Percentiles rank a stretch among this genome's conserved stretches.
Evolutionary conservation across 306 rosid species (phyloP).

Genomic region (Cucurbita maxima): DNA sequence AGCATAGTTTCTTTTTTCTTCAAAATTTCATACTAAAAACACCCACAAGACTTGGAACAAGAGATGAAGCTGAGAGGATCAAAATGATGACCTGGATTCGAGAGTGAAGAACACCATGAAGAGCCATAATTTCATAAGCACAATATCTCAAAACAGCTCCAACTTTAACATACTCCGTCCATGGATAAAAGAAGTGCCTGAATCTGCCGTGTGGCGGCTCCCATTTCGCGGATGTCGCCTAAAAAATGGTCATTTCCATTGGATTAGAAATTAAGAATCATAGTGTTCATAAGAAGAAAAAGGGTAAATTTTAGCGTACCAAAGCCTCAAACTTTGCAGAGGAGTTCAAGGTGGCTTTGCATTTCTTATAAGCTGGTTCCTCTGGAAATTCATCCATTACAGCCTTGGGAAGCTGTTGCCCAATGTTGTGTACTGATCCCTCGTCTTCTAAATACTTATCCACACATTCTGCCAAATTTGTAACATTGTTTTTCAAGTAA

Average conservation of each 20-base stretch:
- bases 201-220: conserved; percentile 81
- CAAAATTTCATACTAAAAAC: neutral
- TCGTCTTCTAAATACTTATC: conserved; percentile 45
- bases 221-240: conserved; percentile 73
- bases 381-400: conserved; percentile 48
- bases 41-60: neutral
- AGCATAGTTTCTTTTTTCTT: neutral
- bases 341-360: conserved; percentile 44
- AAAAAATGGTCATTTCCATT: too few relatives aligned
- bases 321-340: conserved; percentile 39
- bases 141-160: conserved; percentile 51
- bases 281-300: too few relatives aligned
- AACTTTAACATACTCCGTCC: conserved; percentile 58
- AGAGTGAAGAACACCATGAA: conserved; percentile 59
- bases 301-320: conserved; percentile 13
- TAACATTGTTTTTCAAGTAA: too few relatives aligned
- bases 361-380: conserved; percentile 50
- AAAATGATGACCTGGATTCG: conserved; percentile 40
- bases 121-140: conserved; percentile 70
- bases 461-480: conserved; percentile 36
- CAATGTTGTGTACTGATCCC: conserved; percentile 16
- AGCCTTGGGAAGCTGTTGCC: conserved; percentile 15
- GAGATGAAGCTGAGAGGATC: neutral
- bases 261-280: too few relatives aligned
- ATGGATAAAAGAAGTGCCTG: conserved; percentile 49